Evolutionary conservation across 768 basidiomycete species (phyloP).

Genomic region (Symmetrospora coprosmae): DNA sequence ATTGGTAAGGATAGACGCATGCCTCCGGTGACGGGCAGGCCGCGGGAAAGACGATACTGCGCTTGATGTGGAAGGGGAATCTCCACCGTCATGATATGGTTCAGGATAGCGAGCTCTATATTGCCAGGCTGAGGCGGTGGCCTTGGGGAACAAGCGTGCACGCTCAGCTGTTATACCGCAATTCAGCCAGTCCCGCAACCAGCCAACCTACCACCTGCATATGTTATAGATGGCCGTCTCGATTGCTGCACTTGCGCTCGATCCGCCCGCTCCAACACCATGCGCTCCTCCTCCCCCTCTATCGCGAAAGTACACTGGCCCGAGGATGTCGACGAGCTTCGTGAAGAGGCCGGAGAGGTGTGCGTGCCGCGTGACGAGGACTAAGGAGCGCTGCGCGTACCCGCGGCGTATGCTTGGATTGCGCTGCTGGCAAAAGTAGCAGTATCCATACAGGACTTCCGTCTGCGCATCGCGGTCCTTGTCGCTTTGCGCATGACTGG

Average conservation of each 20-base stretch:
- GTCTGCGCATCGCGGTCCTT: conserved; percentile 30
- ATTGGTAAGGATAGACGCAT: neutral
- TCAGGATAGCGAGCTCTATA: conserved; percentile 4
- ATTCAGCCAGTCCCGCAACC: conserved; percentile 59
- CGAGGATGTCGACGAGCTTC: conserved; percentile 54
- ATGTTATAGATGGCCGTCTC: conserved; percentile 30
- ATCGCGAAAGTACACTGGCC: conserved; percentile 45
- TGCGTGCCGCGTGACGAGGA: conserved; percentile 50
- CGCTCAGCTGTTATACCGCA: conserved; percentile 52
- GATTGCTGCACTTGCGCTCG: conserved; percentile 25
- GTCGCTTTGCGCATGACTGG: neutral
- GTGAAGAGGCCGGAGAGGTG: conserved; percentile 64
- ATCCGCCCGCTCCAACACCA: too few relatives aligned
- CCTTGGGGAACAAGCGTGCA: conserved; percentile 1
- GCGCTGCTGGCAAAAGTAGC: conserved; percentile 57
- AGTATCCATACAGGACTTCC: conserved; percentile 63
- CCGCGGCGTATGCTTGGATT: conserved; percentile 58
- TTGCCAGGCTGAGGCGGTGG: conserved; percentile 11
- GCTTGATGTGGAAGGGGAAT: conserved; percentile 13
- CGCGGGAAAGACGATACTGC: too few relatives aligned
- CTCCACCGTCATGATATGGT: conserved; percentile 7
- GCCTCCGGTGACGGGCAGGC: neutral
- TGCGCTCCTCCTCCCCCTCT: too few relatives aligned
- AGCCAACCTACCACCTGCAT: conserved; percentile 39
- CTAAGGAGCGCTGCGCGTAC: conserved; percentile 60